phyloP scores from a whole-genome alignment of 345 rosid species.

The Viola odorata region DNA sequence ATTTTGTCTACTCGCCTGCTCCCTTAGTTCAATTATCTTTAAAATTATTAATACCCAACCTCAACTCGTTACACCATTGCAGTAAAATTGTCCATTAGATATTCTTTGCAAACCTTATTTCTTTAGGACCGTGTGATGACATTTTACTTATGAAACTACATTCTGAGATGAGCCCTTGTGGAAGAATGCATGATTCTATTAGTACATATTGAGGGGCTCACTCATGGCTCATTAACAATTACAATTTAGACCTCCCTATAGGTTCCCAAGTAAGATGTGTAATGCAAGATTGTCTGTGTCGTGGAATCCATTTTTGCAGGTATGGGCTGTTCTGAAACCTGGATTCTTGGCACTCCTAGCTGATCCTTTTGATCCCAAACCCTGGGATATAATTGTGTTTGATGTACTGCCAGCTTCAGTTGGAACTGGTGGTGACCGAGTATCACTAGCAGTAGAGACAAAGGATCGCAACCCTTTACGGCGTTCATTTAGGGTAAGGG shows the following conservation, averaged over 20 bases:
- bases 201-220: background rate
- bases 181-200: no score
- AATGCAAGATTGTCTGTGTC: background rate
- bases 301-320: constrained; percentile 40
- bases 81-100: background rate
- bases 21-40: no score
- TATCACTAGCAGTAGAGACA: constrained; percentile 72
- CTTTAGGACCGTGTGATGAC: background rate
- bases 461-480: constrained; percentile 93
- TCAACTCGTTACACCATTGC: background rate
- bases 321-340: constrained; percentile 96
- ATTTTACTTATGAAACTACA: background rate
- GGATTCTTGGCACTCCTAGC: constrained; percentile 91
- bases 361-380: constrained; percentile 82
- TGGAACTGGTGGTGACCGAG: constrained; percentile 73
- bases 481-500: constrained; percentile 79
- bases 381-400: constrained; percentile 82
- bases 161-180: no score
- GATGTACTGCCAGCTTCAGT: constrained; percentile 86
- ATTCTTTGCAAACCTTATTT: background rate
- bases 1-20: background rate
- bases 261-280: background rate
- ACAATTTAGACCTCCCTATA: background rate
- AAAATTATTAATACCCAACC: no score
- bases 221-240: background rate